Conservation (phyloP, 2,329 filamentous ascomycete genomes). For the Phoma sp. region DNA sequence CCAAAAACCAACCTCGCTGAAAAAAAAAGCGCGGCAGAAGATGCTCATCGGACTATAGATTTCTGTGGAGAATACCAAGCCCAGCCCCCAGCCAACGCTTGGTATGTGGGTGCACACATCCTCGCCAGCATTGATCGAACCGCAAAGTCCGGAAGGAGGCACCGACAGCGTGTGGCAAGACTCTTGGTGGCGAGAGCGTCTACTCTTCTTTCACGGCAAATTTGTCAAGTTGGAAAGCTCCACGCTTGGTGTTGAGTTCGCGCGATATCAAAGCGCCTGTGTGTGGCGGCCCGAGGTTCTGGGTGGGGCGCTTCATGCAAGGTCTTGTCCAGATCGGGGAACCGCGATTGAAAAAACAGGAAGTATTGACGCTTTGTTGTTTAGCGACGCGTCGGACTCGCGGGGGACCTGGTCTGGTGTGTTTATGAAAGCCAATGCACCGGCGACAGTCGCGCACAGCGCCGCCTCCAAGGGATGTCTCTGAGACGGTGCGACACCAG, state of each 20-base stretch:
- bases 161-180: background rate
- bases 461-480: conserved; percentile 5
- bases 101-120: background rate
- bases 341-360: conserved; percentile 10
- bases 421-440: conserved; percentile 1
- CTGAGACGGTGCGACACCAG: conserved; percentile 26
- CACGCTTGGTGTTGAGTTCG: conserved; percentile 16
- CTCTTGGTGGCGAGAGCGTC: conserved; percentile 6
- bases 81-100: conserved; percentile 12
- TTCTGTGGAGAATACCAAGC: conserved; percentile 6
- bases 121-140: background rate
- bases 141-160: background rate
- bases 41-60: conserved; percentile 6
- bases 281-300: conserved; percentile 11
- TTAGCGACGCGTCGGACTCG: conserved; percentile 15
- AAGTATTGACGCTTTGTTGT: conserved; percentile 14
- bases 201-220: background rate
- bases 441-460: conserved; percentile 8
- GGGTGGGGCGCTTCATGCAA: conserved; percentile 11
- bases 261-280: conserved; percentile 1
- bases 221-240: conserved; percentile 12
- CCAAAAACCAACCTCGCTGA: conserved; percentile 4
- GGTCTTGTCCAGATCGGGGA: conserved; percentile 11
- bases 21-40: background rate
- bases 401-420: conserved; percentile 4